These are phyloP conservation scores for Radiomyces spectabilis DNA, from an alignment of 192 early-diverging fungal species.

Conservation along the genomic window DNA sequence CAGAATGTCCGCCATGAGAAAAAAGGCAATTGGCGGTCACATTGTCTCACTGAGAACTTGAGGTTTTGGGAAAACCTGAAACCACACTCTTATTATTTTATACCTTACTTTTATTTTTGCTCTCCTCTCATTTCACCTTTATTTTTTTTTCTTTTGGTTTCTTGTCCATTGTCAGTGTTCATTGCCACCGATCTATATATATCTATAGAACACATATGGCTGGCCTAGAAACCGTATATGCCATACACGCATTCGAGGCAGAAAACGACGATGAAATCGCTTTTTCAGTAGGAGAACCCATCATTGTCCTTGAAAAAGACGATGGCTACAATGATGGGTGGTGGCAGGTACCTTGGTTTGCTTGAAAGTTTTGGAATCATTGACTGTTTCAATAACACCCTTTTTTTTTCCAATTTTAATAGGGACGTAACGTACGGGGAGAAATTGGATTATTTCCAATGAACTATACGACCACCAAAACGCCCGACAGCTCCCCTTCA, in stretches of 20 bases:
- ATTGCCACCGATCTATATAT: too few species aligned
- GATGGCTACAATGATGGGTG: conserved; percentile 70
- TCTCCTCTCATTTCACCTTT: not conserved
- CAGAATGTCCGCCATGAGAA: too few species aligned
- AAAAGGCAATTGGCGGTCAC: not conserved
- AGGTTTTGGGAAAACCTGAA: not conserved
- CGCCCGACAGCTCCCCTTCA: not conserved
- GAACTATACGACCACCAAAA: conserved; percentile 42
- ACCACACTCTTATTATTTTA: not conserved
- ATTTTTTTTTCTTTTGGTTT: not conserved
- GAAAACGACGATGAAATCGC: conserved; percentile 71
- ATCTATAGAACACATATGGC: too few species aligned
- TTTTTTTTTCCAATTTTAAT: conserved; percentile 1
- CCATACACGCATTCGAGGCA: conserved; percentile 49
- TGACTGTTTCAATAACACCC: not conserved
- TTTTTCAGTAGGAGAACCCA: conserved; percentile 56
- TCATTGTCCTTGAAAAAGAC: conserved; percentile 68
- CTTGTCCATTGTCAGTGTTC: not conserved
- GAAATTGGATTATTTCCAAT: conserved; percentile 63
- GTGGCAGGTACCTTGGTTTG: conserved; percentile 57
- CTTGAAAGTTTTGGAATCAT: not conserved
- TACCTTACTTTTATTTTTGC: not conserved
- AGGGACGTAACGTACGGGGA: conserved; percentile 59
- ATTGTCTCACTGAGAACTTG: not conserved
- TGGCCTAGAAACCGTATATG: conserved; percentile 40